A percentile compares a stretch with the other conserved stretches of the same genome.
Evolutionary conservation across 768 basidiomycete species (phyloP).

Genomic region (Brasilioporus rufonigricans): DNA sequence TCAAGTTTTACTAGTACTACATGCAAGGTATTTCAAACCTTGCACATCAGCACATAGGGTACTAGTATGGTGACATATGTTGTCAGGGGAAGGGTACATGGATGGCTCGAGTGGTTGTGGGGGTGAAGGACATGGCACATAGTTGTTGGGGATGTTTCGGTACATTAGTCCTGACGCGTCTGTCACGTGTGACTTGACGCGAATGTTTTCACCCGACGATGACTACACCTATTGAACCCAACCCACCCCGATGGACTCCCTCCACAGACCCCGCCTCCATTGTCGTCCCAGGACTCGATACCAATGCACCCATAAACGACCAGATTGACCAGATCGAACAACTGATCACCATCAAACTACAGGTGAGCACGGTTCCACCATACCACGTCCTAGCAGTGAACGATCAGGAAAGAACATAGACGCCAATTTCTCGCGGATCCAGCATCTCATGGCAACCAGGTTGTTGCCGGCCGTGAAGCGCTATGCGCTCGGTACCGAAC

Average conservation of each 20-base stretch:
- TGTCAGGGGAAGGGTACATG: too few species aligned
- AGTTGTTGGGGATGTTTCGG: too few species aligned
- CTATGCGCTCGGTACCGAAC: slow-evolving; percentile 83
- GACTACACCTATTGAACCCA: slow-evolving; percentile 51
- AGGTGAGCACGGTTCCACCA: slow-evolving; percentile 44
- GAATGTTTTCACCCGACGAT: neutral
- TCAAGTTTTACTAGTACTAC: too few species aligned
- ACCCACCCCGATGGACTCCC: slow-evolving; percentile 66
- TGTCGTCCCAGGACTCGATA: slow-evolving; percentile 69
- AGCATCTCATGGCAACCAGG: slow-evolving; percentile 75
- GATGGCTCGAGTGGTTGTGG: too few species aligned
- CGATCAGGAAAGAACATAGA: slow-evolving; percentile 69
- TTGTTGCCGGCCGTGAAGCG: slow-evolving; percentile 87
- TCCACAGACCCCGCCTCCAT: slow-evolving; percentile 62
- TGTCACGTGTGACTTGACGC: neutral
- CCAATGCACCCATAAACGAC: slow-evolving; percentile 62
- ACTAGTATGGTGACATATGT: too few species aligned
- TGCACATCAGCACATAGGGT: too few species aligned
- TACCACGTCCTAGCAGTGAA: slow-evolving; percentile 6
- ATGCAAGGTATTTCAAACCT: too few species aligned
- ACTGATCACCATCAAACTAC: slow-evolving; percentile 87
- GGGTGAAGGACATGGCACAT: too few species aligned
- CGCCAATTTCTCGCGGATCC: slow-evolving; percentile 88
- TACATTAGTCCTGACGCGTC: too few species aligned
- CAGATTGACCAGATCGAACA: slow-evolving; percentile 97